These are phyloP conservation scores for Aspergillus sclerotioniger DNA, from an alignment of 495 filamentous ascomycete genomes.

Conservation along the genomic window DNA sequence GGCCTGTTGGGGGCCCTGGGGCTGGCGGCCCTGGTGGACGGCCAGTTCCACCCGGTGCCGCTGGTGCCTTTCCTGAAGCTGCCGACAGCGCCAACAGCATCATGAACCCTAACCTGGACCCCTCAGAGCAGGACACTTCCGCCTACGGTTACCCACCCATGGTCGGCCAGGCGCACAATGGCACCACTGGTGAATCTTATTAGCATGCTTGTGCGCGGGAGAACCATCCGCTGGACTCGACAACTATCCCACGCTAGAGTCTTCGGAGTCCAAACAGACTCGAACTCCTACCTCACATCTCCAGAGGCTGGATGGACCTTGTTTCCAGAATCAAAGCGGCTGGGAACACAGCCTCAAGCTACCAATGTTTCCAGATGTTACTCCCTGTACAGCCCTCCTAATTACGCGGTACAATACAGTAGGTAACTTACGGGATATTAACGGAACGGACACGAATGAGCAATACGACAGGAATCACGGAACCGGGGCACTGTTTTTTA, in stretches of 20 bases:
- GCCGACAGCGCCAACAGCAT: conserved; percentile 58
- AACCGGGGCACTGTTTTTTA: background rate
- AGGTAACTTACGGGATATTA: conserved; percentile 17
- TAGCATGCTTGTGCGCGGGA: conserved; percentile 22
- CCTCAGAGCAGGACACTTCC: conserved; percentile 54
- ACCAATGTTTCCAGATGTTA: conserved; percentile 7
- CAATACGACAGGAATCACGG: conserved; percentile 10
- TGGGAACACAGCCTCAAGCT: background rate
- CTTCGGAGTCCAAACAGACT: background rate
- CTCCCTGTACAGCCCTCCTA: conserved; percentile 12
- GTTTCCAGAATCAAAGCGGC: background rate
- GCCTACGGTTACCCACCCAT: conserved; percentile 66
- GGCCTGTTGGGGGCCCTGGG: conserved; percentile 45
- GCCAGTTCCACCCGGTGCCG: conserved; percentile 30
- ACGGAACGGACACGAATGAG: conserved; percentile 27
- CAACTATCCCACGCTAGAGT: background rate
- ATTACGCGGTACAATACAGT: conserved; percentile 18
- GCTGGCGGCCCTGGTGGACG: conserved; percentile 46
- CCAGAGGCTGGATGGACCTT: background rate
- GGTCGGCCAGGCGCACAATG: conserved; percentile 63
- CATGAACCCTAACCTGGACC: conserved; percentile 60
- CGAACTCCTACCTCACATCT: background rate
- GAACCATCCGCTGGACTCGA: conserved; percentile 8
- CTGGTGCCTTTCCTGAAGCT: conserved; percentile 51
- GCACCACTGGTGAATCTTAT: conserved; percentile 56